A percentile compares a stretch with the other conserved stretches of the same genome.
These are phyloP conservation scores for Speleostelium caveatum DNA, from an alignment of 78 protist genomes.

Conservation along the genomic window DNA sequence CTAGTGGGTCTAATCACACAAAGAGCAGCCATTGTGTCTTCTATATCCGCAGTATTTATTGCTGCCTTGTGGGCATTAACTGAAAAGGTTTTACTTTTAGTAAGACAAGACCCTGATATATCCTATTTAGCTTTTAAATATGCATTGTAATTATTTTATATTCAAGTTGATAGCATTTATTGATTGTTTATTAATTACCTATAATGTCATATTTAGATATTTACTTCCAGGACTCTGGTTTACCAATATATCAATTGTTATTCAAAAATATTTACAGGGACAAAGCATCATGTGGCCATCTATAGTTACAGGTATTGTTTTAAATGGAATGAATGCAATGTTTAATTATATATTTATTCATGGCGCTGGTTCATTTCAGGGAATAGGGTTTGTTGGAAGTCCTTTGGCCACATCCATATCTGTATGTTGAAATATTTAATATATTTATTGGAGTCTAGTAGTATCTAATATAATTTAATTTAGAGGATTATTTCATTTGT, in stretches of 20 bases:
- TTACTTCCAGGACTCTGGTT: constrained; percentile 71
- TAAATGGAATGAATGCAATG: constrained; percentile 48
- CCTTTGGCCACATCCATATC: constrained; percentile 59
- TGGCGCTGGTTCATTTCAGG: constrained; percentile 12
- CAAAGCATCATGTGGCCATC: constrained; percentile 78
- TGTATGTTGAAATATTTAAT: constrained; percentile 7
- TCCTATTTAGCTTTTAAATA: constrained; percentile 27
- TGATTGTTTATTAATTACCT: background rate
- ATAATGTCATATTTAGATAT: background rate
- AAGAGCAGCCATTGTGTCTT: constrained; percentile 38
- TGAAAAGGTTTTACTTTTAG: constrained; percentile 21
- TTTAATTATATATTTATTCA: constrained; percentile 28
- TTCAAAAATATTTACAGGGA: constrained; percentile 73
- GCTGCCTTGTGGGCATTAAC: constrained; percentile 34
- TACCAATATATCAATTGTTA: background rate
- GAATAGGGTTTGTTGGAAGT: constrained; percentile 28
- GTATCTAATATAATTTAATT: background rate
- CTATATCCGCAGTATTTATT: background rate
- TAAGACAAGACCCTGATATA: constrained; percentile 1
- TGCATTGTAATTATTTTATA: too few relatives aligned
- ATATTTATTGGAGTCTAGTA: background rate
- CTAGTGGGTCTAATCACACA: constrained; percentile 44
- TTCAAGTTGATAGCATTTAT: background rate
- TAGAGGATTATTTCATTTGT: constrained; percentile 43
- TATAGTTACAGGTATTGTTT: constrained; percentile 35